Evolutionary conservation across 345 rosid genomes (phyloP), one percentile per base, ranked within the genome.

Genomic region (Camelina laxa): DNA sequence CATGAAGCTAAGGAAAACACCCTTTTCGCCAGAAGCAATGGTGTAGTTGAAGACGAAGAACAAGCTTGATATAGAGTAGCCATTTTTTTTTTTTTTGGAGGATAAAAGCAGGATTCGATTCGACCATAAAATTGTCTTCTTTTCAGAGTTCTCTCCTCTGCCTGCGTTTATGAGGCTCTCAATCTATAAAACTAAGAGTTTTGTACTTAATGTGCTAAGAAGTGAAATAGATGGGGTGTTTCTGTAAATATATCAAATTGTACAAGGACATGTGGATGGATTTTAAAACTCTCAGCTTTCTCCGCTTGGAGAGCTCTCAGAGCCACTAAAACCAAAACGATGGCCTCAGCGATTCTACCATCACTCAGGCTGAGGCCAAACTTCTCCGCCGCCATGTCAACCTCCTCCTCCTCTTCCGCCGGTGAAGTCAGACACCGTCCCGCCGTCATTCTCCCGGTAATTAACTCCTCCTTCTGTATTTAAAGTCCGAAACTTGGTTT

Each of bases 391-490:
- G 21, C 72, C 41, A 58, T 39, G 21, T 64, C 80, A 65, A 17
- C 41, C 70, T 17, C 85, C 16, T 68, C 78, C 19, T 12, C 84
- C 19, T 51, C 82, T 24, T 66, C 58, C 61, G 24, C 56, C 72
- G 36, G 54, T 73, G 49, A 65, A 7, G 15, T 20, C 22, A 78
- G 44, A 20, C 66, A 2, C 48, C 94, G 98, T 47, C 94, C 98
- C 11, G 94, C 91, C 41, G 86, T 91, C 70, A 91, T 93, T 72
- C 98, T 93, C 72, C 97, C 98, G 42, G 97, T 94, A 68, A 70
- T 33, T 57, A 63, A 49, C 36, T 68, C 66, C 39, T 48, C 24
- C 30, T 4, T 4, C 5, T 27, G 30, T 4, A 27, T 33, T 33
- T 33, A n/a, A 60, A 75, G 39, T 60, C 47, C 35, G 50, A 75